phyloP scores from a whole-genome alignment of 306 rosid genomes.

The Bauhinia variegata region DNA sequence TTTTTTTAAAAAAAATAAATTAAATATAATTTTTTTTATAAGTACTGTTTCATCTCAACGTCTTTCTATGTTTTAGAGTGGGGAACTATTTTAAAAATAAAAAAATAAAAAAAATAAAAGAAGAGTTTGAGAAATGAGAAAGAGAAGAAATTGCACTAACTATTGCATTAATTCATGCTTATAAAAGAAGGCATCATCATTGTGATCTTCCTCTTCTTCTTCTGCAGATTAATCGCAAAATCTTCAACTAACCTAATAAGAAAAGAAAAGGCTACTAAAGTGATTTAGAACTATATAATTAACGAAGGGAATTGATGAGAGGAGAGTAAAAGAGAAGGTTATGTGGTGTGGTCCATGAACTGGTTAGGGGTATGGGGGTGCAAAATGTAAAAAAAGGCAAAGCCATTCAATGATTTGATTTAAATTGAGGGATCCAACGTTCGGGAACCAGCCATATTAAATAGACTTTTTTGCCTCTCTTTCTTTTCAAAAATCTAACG shows the following conservation, averaged over 20 bases:
- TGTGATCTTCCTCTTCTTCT: too few relatives aligned
- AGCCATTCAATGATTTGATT: conserved; percentile 68
- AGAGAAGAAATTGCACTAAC: conserved; percentile 8
- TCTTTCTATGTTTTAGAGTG: too few relatives aligned
- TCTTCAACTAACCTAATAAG: conserved; percentile 32
- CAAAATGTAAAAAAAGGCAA: conserved; percentile 56
- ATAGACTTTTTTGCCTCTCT: conserved; percentile 46
- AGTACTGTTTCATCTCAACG: too few relatives aligned
- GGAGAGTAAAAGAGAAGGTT: conserved; percentile 18
- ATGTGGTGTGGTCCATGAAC: conserved; percentile 55
- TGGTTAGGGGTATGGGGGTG: too few relatives aligned
- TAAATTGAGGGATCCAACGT: conserved; percentile 85
- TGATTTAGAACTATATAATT: conserved; percentile 9
- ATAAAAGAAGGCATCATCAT: background rate
- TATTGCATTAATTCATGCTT: conserved; percentile 35
- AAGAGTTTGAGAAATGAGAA: too few relatives aligned
- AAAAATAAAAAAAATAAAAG: too few relatives aligned
- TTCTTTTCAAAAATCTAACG: conserved; percentile 55
- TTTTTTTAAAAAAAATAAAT: too few relatives aligned
- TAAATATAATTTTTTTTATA: too few relatives aligned
- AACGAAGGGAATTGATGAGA: conserved; percentile 29
- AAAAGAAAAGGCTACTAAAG: conserved; percentile 13
- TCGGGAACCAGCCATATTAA: conserved; percentile 31
- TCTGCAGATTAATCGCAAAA: background rate
- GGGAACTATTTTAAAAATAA: too few relatives aligned